Evolutionary conservation across 1,139 yeast species (phyloP), one percentile per base, ranked within the genome.

Genomic region (Taphrina deformans): DNA sequence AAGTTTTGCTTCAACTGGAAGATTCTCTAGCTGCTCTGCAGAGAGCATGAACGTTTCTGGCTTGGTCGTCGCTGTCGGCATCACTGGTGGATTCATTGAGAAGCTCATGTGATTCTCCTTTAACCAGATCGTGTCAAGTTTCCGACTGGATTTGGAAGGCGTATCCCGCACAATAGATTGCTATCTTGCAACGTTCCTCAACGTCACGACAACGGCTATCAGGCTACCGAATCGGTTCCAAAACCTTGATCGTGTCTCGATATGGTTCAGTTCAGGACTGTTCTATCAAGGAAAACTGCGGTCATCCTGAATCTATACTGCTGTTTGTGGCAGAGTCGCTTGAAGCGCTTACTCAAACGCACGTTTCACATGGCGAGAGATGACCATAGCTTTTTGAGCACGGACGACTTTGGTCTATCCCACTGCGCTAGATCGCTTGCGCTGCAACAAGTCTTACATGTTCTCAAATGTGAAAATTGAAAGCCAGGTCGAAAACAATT

Each of bases 31-130:
- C 29, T 61, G 65, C 21, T 61, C 59, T 10, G 31, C 38, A 23
- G 59, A 31, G 16, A 61, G 53, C 59, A 61, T 52, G 53, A 53
- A 52, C 12, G 59, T 52, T 56, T 61, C 65, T 18, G 63, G 56
- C 51, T 50, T 58, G 12, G 55, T 58, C 55, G 62, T 51, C 35
- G 52, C 48, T 48, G 21, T 9, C 35, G 35, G 23, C 53, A 29
- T 51, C 26, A 16, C 44, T 33, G 44, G 18, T 33, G 29, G 55
- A 18, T 51, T 33, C 40, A 51, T 51, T 16, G 55, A 18, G 44
- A 51, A 51, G 44, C 55, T 51, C 55, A 51, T 51, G 27, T 33
- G 44, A 16, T 9, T 21, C 48, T 21, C 48, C 48, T 44, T 44
- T 44, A 44, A 44, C 41, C 18, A 21, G 26, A 10, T 21, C 24